phyloP scores from a whole-genome alignment of 1,139 yeast species.

The Candida pseudocylindracea region DNA sequence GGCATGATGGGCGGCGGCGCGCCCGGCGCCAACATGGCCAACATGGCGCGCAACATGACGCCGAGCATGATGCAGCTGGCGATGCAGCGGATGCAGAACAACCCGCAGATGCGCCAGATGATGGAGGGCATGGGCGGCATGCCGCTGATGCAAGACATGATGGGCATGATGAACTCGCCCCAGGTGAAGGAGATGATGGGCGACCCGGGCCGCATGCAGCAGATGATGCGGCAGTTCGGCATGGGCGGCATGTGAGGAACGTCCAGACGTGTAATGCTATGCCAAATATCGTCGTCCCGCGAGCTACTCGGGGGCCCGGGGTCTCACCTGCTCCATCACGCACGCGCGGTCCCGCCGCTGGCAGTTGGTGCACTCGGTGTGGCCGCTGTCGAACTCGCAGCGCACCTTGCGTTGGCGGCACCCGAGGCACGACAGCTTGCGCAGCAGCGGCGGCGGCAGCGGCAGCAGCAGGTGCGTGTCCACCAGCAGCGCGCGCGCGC shows the following conservation, averaged over 20 bases:
- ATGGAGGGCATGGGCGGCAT: slow-evolving; percentile 25
- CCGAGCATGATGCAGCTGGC: slow-evolving; percentile 17
- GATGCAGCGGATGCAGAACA: slow-evolving; percentile 38
- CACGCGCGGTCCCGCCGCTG: slow-evolving; percentile 3
- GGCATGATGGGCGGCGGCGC: slow-evolving; percentile 25
- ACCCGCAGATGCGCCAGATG: slow-evolving; percentile 45
- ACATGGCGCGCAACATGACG: slow-evolving; percentile 16
- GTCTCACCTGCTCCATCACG: slow-evolving; percentile 1
- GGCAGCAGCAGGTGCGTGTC: no score
- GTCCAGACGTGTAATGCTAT: no score
- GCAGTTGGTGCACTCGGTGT: slow-evolving; percentile 3
- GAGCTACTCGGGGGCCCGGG: no score
- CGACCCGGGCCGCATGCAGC: slow-evolving; percentile 41
- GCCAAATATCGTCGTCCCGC: no score
- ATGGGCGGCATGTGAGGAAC: slow-evolving; percentile 11
- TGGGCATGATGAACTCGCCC: slow-evolving; percentile 12
- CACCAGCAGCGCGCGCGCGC: not conserved
- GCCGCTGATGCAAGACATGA: slow-evolving; percentile 56
- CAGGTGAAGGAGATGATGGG: slow-evolving; percentile 17
- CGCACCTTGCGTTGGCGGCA: slow-evolving; percentile 6
- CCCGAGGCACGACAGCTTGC: slow-evolving; percentile 4
- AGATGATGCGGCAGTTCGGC: slow-evolving; percentile 60
- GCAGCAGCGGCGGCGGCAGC: slow-evolving; percentile 1
- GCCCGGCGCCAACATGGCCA: slow-evolving; percentile 14
- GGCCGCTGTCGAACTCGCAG: slow-evolving; percentile 3